These are phyloP conservation scores for Botrytis paeoniae DNA, from an alignment of 2,329 filamentous ascomycete genomes.

Conservation along the genomic window DNA sequence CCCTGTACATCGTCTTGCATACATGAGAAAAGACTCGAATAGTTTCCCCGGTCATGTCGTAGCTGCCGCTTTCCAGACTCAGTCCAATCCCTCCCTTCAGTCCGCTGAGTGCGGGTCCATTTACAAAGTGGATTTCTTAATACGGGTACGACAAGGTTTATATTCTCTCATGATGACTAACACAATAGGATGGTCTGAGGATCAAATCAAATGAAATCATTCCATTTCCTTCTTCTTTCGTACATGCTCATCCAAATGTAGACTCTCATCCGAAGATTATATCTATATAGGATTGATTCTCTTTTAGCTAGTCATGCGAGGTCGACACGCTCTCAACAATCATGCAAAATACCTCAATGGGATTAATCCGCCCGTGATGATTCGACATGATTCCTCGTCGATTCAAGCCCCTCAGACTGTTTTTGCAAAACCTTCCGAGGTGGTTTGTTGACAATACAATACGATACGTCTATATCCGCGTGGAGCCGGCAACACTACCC, in stretches of 20 bases:
- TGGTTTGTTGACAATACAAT: neutral
- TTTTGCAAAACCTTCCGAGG: neutral
- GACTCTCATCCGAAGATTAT: neutral
- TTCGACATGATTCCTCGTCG: neutral
- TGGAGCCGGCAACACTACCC: neutral
- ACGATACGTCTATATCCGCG: neutral
- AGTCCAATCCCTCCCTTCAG: neutral
- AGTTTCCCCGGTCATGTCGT: neutral
- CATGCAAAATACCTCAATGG: neutral
- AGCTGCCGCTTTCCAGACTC: neutral
- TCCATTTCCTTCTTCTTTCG: slow-evolving; percentile 7
- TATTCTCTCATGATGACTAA: neutral
- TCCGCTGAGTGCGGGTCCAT: neutral
- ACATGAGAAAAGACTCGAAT: neutral
- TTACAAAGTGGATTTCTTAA: neutral
- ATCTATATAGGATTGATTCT: neutral
- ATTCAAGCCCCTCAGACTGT: neutral
- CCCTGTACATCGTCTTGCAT: neutral
- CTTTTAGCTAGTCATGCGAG: neutral
- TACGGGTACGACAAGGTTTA: neutral
- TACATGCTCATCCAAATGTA: slow-evolving; percentile 1
- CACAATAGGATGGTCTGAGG: neutral
- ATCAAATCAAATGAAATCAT: neutral
- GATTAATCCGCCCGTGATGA: neutral
- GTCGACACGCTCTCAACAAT: neutral